Percentiles rank a stretch among this genome's conserved stretches.
phyloP scores from a whole-genome alignment of 306 rosid species.

The Quillaja saponaria region DNA sequence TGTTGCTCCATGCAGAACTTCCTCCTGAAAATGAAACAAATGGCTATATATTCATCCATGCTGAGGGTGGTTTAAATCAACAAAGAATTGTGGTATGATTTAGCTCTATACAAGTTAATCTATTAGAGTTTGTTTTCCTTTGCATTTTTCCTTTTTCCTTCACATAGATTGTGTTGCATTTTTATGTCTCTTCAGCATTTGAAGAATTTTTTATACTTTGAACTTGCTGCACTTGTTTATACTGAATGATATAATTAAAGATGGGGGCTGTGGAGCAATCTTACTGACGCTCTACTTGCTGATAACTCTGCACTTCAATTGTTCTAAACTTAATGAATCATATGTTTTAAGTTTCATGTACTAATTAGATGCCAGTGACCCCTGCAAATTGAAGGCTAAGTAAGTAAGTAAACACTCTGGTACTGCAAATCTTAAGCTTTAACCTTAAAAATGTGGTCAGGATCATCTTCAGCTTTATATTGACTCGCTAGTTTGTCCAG shows the following conservation, averaged over 20 bases:
- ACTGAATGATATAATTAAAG: constrained; percentile 7
- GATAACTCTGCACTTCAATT: constrained; percentile 5
- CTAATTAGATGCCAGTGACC: constrained; percentile 5
- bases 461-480: background rate
- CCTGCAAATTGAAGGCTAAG: constrained; percentile 14
- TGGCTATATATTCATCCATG: constrained; percentile 94
- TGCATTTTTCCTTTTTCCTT: constrained; percentile 12
- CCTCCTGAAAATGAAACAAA: constrained; percentile 83
- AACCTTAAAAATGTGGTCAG: too few species aligned
- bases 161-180: constrained; percentile 7
- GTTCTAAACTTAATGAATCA: background rate
- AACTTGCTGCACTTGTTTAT: constrained; percentile 15
- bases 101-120: constrained; percentile 24
- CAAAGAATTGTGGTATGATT: constrained; percentile 88
- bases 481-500: constrained; percentile 10
- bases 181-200: constrained; percentile 13
- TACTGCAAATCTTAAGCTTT: too few species aligned
- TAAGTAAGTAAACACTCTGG: background rate
- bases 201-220: constrained; percentile 19
- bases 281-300: constrained; percentile 1
- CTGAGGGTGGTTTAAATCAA: constrained; percentile 97
- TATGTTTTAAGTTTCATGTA: background rate
- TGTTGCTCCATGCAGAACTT: constrained; percentile 57
- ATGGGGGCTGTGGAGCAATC: background rate
- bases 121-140: constrained; percentile 17